Evolutionary conservation across 2,329 filamentous ascomycete genomes (phyloP).

Genomic region (Fusarium sp.): DNA sequence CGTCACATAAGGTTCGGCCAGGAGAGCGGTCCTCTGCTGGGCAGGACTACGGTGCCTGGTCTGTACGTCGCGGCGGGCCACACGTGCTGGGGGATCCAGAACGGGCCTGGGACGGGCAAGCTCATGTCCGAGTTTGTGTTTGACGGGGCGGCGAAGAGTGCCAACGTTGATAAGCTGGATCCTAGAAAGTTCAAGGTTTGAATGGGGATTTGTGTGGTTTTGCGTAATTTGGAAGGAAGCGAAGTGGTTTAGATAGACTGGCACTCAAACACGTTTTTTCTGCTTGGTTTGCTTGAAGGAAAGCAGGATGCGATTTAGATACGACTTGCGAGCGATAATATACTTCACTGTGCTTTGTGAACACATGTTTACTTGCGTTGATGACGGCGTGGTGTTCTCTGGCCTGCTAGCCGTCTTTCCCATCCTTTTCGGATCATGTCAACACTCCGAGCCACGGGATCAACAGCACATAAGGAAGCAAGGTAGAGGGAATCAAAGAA

Average conservation of each 20-base stretch:
- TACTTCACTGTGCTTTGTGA: not conserved
- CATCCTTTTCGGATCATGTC: not conserved
- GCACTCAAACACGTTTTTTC: not conserved
- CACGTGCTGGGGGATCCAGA: slow-evolving; percentile 98
- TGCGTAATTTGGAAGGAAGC: not conserved
- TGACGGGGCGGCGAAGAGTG: slow-evolving; percentile 73
- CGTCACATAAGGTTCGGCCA: slow-evolving; percentile 70
- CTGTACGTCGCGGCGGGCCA: slow-evolving; percentile 87
- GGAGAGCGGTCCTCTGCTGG: slow-evolving; percentile 75
- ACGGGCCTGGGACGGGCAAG: slow-evolving; percentile 86
- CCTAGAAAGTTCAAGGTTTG: slow-evolving; percentile 68
- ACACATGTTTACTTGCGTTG: not conserved
- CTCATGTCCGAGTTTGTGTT: slow-evolving; percentile 81
- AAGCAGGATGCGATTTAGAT: not conserved
- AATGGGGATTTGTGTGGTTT: not conserved
- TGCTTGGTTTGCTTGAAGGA: not conserved
- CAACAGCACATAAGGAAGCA: not conserved
- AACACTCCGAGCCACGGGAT: not conserved
- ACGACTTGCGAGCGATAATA: not conserved
- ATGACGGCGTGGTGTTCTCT: not conserved
- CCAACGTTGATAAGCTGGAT: slow-evolving; percentile 70
- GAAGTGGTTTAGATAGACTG: not conserved
- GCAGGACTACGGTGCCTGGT: slow-evolving; percentile 74
- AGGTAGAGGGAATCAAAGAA: not conserved
- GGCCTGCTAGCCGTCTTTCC: not conserved